phyloP scores from a whole-genome alignment of 441 rosid genomes.

The Adansonia gregorii region DNA sequence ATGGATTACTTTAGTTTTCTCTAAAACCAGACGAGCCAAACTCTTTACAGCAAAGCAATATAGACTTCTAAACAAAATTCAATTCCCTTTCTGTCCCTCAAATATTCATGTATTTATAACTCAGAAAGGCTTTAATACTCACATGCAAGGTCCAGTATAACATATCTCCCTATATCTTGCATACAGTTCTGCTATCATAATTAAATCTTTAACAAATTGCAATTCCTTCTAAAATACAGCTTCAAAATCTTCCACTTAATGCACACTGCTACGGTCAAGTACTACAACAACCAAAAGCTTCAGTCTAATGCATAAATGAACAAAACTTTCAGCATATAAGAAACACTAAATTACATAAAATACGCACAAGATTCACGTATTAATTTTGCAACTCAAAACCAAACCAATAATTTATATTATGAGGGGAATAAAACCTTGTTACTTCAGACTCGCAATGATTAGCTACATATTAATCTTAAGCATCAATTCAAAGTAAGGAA shows the following conservation, averaged over 20 bases:
- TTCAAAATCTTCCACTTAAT: neutral
- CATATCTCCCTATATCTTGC: constrained; percentile 3
- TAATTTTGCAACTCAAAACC: constrained; percentile 9
- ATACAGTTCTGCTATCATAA: neutral
- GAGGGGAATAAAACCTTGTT: neutral
- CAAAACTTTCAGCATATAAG: neutral
- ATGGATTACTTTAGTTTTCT: constrained; percentile 3
- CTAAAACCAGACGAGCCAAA: neutral
- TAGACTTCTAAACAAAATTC: neutral
- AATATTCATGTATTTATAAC: neutral
- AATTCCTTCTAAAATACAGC: neutral
- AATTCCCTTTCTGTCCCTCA: neutral
- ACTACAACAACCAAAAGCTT: neutral
- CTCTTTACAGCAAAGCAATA: neutral
- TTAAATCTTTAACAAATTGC: neutral
- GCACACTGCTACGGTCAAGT: neutral
- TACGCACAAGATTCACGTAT: neutral
- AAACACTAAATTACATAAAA: neutral
- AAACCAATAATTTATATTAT: neutral
- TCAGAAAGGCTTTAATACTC: neutral
- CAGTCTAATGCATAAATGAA: neutral
- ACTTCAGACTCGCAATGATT: neutral
- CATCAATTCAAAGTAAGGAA: constrained; percentile 16
- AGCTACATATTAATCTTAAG: constrained; percentile 12
- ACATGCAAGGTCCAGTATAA: neutral